Conservation (phyloP, 2,329 filamentous ascomycete species). For the Monilinia fructicola region DNA sequence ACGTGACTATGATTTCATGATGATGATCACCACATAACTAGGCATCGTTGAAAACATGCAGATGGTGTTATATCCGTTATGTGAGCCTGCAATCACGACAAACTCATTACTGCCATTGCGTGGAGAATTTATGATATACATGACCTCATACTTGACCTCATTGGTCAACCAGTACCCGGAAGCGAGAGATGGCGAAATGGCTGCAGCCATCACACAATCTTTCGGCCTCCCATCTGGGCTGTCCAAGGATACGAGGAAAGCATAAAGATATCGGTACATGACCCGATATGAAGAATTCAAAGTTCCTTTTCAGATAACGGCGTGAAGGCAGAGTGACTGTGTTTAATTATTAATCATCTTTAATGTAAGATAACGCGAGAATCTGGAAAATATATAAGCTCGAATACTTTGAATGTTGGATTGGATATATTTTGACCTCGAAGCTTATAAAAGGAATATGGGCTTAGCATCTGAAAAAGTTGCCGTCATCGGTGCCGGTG, state of each 20-base stretch:
- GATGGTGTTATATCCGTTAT: not conserved
- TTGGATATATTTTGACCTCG: conserved; percentile 11
- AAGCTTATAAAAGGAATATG: conserved; percentile 15
- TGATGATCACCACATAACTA: not conserved
- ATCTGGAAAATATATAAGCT: not conserved
- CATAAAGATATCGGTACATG: conserved; percentile 6
- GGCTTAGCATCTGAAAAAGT: conserved; percentile 33
- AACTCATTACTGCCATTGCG: not conserved
- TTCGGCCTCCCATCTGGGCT: not conserved
- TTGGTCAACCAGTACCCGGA: conserved; percentile 4
- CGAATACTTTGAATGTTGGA: conserved; percentile 8
- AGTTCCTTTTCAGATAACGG: not conserved
- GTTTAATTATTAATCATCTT: not conserved
- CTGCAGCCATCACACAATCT: conserved; percentile 19
- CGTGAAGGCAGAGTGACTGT: not conserved
- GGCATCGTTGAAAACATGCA: not conserved
- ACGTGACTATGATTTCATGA: not conserved
- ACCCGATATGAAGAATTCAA: too few species aligned
- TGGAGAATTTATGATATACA: not conserved
- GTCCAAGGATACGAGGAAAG: not conserved
- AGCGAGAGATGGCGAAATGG: conserved; percentile 16
- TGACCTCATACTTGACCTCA: not conserved
- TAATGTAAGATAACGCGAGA: not conserved
- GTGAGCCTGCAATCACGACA: conserved; percentile 14
- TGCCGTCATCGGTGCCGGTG: conserved; percentile 53